Evolutionary conservation across 1,139 yeast species (phyloP), one percentile per base, ranked within the genome.

Genomic region (Pichia sp.): DNA sequence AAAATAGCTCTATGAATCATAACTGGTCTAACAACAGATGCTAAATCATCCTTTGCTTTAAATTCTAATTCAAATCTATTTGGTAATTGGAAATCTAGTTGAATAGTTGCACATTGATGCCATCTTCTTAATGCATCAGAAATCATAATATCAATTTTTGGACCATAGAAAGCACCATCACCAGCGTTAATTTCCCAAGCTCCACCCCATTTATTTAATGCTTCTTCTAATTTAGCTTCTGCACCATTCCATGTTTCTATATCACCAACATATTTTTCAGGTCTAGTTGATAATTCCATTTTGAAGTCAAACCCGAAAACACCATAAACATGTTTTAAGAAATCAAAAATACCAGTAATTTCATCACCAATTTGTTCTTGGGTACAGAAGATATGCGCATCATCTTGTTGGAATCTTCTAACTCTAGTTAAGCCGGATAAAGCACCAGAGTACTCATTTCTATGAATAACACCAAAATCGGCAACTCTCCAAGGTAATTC

Each of bases 111-210:
- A 37, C 95, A 87, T 64, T 92, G 99, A 62, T 89, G 97, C 60
- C 80, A 77, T 60, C 90, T 89, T 7, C 80, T 81, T 42, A 78
- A 78, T 37, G 89, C 89, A 65, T 94, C 99, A 20, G 81, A 79
- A 42, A 92, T 78, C 59, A 87, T 73, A 40, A 92, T 78, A 62
- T 92, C 98, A 54, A 92, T 87, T 65, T 84, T 84, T 27, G 99
- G 99, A 1, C 99, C 99, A 63, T 92, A 92, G 66, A 92, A 92
- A 0, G 98, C 99, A 47, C 99, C 99, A 64, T 92, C 99, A 20
- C 96, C 96, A 47, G 80, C 85, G 52, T 89, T 83, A 11, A 87
- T 57, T 41, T 74, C 70, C 96, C 96, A 90, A 26, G 74, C 73
- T 6, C 82, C 83, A 24, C 80, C 74, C 48, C 74, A 67, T 24